Conservation (phyloP, 768 basidiomycete genomes). For the Lyophyllum shimeji region DNA sequence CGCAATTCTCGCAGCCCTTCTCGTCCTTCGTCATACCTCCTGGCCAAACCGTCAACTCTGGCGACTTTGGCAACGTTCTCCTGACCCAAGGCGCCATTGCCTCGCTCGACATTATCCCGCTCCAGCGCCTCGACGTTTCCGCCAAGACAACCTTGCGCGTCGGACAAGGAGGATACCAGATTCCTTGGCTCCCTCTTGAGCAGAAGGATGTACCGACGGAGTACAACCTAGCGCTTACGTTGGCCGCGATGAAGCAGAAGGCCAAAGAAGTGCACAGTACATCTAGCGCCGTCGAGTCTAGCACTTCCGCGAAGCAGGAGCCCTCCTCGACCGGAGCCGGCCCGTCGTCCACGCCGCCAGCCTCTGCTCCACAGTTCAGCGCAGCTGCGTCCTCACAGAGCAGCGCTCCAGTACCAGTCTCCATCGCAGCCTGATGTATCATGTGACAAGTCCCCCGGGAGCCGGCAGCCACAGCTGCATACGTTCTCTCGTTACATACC, state of each 20-base stretch:
- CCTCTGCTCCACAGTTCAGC: not conserved
- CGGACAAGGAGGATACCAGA: constrained; percentile 53
- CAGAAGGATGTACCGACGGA: constrained; percentile 53
- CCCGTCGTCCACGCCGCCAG: not conserved
- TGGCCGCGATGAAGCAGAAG: constrained; percentile 20
- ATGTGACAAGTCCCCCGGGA: not conserved
- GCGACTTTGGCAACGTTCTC: constrained; percentile 54
- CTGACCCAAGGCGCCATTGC: constrained; percentile 57
- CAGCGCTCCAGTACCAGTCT: not conserved
- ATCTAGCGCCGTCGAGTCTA: constrained; percentile 7
- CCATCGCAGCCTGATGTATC: not conserved
- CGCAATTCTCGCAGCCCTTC: constrained; percentile 58
- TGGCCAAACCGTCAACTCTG: constrained; percentile 60
- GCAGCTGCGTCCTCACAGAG: not conserved
- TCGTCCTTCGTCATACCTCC: constrained; percentile 55
- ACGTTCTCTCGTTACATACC: not conserved
- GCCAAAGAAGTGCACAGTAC: constrained; percentile 18
- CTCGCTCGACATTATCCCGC: constrained; percentile 58
- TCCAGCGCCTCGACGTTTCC: constrained; percentile 52
- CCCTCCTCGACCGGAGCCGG: not conserved
- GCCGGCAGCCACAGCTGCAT: not conserved
- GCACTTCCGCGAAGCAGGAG: not conserved
- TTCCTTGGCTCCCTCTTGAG: constrained; percentile 65
- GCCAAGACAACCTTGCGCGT: constrained; percentile 47
- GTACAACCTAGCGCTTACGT: constrained; percentile 37